phyloP scores from a whole-genome alignment of 2,329 filamentous ascomycete species.

The Periconia digitata region DNA sequence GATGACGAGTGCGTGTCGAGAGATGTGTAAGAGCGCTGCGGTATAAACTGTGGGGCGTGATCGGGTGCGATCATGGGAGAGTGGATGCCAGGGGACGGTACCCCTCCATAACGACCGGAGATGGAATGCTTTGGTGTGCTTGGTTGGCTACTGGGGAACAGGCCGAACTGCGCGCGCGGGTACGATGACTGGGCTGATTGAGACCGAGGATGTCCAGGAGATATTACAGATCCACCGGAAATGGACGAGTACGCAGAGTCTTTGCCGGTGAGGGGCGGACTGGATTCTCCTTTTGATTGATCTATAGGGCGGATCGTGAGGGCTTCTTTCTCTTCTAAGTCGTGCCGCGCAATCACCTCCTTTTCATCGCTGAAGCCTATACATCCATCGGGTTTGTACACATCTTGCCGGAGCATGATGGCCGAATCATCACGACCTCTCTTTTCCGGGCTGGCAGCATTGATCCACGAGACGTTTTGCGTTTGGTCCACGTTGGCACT shows the following conservation, averaged over 20 bases:
- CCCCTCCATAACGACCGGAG: slow-evolving; percentile 26
- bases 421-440: slow-evolving; percentile 17
- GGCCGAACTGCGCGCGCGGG: slow-evolving; percentile 36
- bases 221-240: slow-evolving; percentile 36
- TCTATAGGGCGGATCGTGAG: background rate
- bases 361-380: slow-evolving; percentile 14
- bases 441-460: slow-evolving; percentile 18
- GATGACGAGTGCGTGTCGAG: slow-evolving; percentile 24
- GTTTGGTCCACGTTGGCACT: slow-evolving; percentile 15
- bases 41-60: slow-evolving; percentile 15
- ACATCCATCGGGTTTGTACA: slow-evolving; percentile 15
- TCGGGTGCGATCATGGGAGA: slow-evolving; percentile 16
- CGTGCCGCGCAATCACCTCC: slow-evolving; percentile 4
- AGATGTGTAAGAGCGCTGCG: slow-evolving; percentile 31
- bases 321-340: slow-evolving; percentile 8
- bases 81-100: slow-evolving; percentile 24
- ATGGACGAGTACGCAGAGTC: slow-evolving; percentile 45
- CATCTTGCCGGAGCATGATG: slow-evolving; percentile 13
- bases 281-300: slow-evolving; percentile 19
- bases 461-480: slow-evolving; percentile 23
- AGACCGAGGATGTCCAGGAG: slow-evolving; percentile 31
- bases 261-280: slow-evolving; percentile 38
- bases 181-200: slow-evolving; percentile 32
- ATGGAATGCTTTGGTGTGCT: slow-evolving; percentile 36
- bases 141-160: slow-evolving; percentile 37